Percentiles rank a stretch among this genome's conserved stretches.
Conservation (phyloP, 1,284 basidiomycete genomes). For the Rhodotorula sp. region DNA sequence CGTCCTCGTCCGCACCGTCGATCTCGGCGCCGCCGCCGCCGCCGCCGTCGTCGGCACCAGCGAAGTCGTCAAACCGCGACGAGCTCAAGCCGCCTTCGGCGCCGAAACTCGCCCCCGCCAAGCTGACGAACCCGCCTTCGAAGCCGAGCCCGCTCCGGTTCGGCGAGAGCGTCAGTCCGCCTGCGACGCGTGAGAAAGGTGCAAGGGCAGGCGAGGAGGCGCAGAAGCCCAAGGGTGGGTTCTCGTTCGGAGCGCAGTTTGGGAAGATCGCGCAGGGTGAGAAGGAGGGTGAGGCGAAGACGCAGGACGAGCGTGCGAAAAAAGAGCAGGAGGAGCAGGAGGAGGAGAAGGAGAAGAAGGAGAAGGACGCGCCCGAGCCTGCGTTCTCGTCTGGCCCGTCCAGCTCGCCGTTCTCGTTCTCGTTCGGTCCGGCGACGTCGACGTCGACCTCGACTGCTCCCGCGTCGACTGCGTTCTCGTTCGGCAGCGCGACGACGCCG, state of each 20-base stretch:
- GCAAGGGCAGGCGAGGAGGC: background rate
- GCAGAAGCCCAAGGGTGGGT: conserved; percentile 15
- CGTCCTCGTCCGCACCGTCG: background rate
- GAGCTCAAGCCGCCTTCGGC: conserved; percentile 24
- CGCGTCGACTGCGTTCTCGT: conserved; percentile 2
- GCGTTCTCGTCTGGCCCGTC: conserved; percentile 16
- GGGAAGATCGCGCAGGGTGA: conserved; percentile 35
- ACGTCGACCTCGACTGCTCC: background rate
- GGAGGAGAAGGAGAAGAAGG: conserved; percentile 15
- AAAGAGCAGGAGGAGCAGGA: background rate
- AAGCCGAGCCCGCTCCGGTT: conserved; percentile 35
- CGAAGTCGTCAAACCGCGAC: conserved; percentile 1
- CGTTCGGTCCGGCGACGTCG: background rate
- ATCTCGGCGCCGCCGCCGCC: background rate
- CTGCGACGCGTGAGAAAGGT: conserved; percentile 11
- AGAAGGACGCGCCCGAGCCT: conserved; percentile 7
- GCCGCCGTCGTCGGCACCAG: background rate
- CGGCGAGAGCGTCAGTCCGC: conserved; percentile 33
- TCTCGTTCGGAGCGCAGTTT: conserved; percentile 36
- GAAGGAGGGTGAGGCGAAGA: conserved; percentile 1
- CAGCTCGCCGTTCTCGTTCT: conserved; percentile 3
- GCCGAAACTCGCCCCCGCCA: conserved; percentile 31
- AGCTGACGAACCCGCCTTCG: conserved; percentile 30
- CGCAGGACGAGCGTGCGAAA: background rate
- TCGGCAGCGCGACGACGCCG: background rate